These are phyloP conservation scores for Clonostachys byssicola DNA, from an alignment of 2,329 filamentous ascomycete genomes.

Conservation along the genomic window DNA sequence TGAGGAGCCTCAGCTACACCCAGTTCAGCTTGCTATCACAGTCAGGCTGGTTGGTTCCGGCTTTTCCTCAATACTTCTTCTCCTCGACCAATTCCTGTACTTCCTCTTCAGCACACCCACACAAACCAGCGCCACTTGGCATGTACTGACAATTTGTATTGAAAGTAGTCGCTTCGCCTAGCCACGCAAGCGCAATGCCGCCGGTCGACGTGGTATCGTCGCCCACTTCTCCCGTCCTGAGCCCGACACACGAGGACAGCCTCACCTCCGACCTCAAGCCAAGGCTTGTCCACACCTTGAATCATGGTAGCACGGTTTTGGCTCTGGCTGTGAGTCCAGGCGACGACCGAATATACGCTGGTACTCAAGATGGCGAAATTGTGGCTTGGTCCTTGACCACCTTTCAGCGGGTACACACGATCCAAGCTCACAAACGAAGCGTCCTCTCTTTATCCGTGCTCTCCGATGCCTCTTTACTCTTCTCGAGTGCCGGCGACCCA, in stretches of 20 bases:
- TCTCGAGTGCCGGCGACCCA: conserved; percentile 90
- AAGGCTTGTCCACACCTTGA: conserved; percentile 69
- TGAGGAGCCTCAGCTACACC: background rate
- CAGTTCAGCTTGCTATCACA: no score
- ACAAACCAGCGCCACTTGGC: no score
- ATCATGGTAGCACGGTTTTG: conserved; percentile 76
- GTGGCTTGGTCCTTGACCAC: conserved; percentile 86
- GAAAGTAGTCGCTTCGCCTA: background rate
- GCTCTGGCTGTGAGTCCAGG: conserved; percentile 76
- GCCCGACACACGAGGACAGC: conserved; percentile 1
- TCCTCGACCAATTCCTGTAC: no score
- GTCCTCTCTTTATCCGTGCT: conserved; percentile 83
- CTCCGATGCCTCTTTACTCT: conserved; percentile 68
- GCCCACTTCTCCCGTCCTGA: background rate
- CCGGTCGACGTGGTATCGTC: background rate
- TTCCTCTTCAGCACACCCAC: no score
- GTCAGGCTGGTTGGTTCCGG: no score
- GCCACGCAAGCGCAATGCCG: background rate
- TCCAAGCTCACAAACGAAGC: conserved; percentile 88
- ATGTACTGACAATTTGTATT: no score
- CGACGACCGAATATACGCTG: conserved; percentile 80
- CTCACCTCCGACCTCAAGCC: conserved; percentile 29
- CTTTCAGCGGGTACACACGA: conserved; percentile 72
- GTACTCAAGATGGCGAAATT: conserved; percentile 91
- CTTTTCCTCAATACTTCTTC: no score